Evolutionary conservation across 2,329 filamentous ascomycete species (phyloP).

Genomic region (Tolypocladium paradoxum): DNA sequence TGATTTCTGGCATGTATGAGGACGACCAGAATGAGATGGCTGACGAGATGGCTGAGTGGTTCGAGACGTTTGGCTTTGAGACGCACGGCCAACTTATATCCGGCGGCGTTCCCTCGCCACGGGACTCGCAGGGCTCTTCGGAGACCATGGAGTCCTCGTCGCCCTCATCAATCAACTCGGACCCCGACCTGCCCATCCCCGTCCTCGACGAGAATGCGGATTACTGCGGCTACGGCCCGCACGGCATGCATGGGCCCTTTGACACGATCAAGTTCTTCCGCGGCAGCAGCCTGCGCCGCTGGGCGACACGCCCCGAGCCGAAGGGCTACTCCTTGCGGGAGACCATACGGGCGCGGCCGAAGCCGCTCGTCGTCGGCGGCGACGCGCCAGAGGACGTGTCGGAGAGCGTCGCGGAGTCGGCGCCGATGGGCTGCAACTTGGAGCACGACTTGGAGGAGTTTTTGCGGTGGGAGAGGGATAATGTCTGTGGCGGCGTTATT

Average conservation of each 20-base stretch:
- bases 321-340: background rate
- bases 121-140: slow-evolving; percentile 6
- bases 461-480: slow-evolving; percentile 44
- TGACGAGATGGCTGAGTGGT: slow-evolving; percentile 39
- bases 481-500: slow-evolving; percentile 27
- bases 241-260: slow-evolving; percentile 1
- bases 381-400: slow-evolving; percentile 13
- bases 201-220: slow-evolving; percentile 21
- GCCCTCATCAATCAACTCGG: slow-evolving; percentile 17
- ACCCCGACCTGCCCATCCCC: slow-evolving; percentile 27
- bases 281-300: slow-evolving; percentile 3
- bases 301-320: background rate
- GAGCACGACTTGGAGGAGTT: slow-evolving; percentile 49
- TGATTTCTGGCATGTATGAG: slow-evolving; percentile 32
- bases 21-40: slow-evolving; percentile 29
- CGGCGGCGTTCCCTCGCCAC: slow-evolving; percentile 6
- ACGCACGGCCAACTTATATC: slow-evolving; percentile 28
- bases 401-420: slow-evolving; percentile 21
- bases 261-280: slow-evolving; percentile 23
- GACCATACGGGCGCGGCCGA: slow-evolving; percentile 16
- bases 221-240: slow-evolving; percentile 12
- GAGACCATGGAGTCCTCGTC: slow-evolving; percentile 14
- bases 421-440: slow-evolving; percentile 52
- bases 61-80: slow-evolving; percentile 37
- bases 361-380: slow-evolving; percentile 32